Evolutionary conservation across 345 rosid genomes (phyloP).

Genomic region (Populus tremula): DNA sequence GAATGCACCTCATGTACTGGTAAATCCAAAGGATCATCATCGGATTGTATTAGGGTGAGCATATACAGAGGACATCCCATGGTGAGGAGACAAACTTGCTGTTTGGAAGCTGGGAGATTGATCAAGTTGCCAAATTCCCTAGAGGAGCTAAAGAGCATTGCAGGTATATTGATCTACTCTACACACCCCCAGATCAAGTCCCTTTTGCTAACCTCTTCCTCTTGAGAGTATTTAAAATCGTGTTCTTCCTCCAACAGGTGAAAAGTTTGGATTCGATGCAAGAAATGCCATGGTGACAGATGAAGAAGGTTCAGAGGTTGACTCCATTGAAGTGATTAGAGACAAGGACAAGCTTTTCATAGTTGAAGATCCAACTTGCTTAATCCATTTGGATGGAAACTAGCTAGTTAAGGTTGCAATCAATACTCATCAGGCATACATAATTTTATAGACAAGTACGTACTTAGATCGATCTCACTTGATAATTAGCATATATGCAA

Average conservation of each 20-base stretch:
- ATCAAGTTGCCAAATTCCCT: slow-evolving; percentile 60
- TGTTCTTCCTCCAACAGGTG: slow-evolving; percentile 38
- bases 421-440: no score
- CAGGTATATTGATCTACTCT: slow-evolving; percentile 41
- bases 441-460: no score
- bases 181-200: no score
- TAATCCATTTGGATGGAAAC: no score
- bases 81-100: slow-evolving; percentile 41
- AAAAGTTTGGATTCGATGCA: slow-evolving; percentile 66
- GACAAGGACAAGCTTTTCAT: slow-evolving; percentile 80
- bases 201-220: no score
- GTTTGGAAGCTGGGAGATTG: slow-evolving; percentile 57
- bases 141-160: slow-evolving; percentile 69
- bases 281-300: slow-evolving; percentile 48
- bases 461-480: no score
- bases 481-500: no score
- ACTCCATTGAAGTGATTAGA: slow-evolving; percentile 75
- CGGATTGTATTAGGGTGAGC: slow-evolving; percentile 49
- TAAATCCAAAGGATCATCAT: neutral
- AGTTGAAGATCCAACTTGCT: slow-evolving; percentile 35
- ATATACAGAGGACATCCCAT: slow-evolving; percentile 70
- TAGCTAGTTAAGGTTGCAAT: no score
- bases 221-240: neutral
- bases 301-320: slow-evolving; percentile 80
- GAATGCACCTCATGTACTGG: slow-evolving; percentile 8